These are phyloP conservation scores for Crithidia expoeki DNA, from an alignment of 208 protist species.

Conservation along the genomic window DNA sequence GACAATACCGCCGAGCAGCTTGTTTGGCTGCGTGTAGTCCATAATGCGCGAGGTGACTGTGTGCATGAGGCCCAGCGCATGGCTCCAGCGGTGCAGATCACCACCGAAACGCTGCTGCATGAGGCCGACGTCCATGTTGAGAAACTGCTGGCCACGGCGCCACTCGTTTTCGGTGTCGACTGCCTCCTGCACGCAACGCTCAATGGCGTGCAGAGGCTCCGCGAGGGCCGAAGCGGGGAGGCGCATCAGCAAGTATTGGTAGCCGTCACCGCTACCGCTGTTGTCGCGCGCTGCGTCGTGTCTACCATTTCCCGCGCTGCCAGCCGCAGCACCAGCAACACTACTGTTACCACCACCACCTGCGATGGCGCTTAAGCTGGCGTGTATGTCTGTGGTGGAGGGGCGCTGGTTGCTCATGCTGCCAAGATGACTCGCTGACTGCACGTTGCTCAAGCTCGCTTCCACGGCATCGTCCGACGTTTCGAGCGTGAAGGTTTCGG, in stretches of 20 bases:
- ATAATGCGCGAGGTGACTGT: slow-evolving; percentile 70
- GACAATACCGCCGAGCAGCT: slow-evolving; percentile 82
- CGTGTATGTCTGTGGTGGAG: slow-evolving; percentile 10
- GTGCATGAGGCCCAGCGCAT: slow-evolving; percentile 67
- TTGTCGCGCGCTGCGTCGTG: background rate
- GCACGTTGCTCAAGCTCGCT: slow-evolving; percentile 4
- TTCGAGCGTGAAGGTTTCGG: slow-evolving; percentile 12
- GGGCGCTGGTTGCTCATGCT: slow-evolving; percentile 5
- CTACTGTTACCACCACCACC: slow-evolving; percentile 1
- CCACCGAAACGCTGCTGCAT: slow-evolving; percentile 84
- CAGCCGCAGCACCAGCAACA: background rate
- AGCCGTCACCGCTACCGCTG: slow-evolving; percentile 34
- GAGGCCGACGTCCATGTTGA: slow-evolving; percentile 80
- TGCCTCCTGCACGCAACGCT: slow-evolving; percentile 76
- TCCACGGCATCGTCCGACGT: background rate
- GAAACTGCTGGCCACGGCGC: slow-evolving; percentile 82
- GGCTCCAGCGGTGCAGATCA: slow-evolving; percentile 76
- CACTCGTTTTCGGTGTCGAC: slow-evolving; percentile 81
- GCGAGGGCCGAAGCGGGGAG: slow-evolving; percentile 48
- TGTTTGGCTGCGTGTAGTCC: slow-evolving; percentile 90
- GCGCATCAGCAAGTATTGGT: slow-evolving; percentile 60
- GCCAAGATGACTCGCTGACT: slow-evolving; percentile 13
- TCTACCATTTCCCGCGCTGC: background rate
- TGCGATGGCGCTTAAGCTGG: background rate
- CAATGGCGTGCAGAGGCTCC: slow-evolving; percentile 80